A percentile compares a stretch with the other conserved stretches of the same genome.
Conservation (phyloP, 257 asterid genomes). For the Capsicum chinense region DNA sequence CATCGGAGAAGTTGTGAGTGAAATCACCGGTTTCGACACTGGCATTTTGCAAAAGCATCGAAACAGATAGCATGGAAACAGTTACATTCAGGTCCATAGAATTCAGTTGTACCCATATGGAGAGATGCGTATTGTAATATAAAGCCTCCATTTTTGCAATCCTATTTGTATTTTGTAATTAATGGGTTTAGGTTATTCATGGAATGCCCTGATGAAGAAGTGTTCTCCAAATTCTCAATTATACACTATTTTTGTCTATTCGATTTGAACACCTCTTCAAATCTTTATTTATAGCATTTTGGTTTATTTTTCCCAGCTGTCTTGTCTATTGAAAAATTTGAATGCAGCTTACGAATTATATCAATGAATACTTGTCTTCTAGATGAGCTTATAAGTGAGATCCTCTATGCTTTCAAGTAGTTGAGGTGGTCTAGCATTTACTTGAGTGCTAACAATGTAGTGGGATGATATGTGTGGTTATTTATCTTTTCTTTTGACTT, state of each 20-base stretch:
- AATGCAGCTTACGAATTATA: not conserved
- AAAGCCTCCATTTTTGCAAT: not conserved
- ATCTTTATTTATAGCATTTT: not conserved
- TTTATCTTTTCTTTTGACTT: not conserved
- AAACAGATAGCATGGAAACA: no score
- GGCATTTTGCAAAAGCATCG: no score
- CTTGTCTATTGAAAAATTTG: not conserved
- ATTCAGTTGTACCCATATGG: no score
- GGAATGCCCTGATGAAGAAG: not conserved
- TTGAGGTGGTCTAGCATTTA: not conserved
- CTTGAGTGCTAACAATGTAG: not conserved
- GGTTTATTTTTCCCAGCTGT: not conserved
- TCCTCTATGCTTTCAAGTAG: not conserved
- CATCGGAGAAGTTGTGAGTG: no score
- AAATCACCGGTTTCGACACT: no score
- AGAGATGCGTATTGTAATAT: not conserved
- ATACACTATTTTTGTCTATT: not conserved
- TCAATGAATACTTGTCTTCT: not conserved
- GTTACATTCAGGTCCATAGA: no score
- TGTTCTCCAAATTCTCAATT: no score
- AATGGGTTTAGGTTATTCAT: not conserved
- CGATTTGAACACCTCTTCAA: not conserved
- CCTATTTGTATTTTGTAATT: conserved; percentile 5
- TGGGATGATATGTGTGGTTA: not conserved
- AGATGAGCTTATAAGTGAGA: conserved; percentile 1